These are phyloP conservation scores for Pyrus bretschneideri DNA, from an alignment of 306 rosid genomes.

Conservation along the genomic window DNA sequence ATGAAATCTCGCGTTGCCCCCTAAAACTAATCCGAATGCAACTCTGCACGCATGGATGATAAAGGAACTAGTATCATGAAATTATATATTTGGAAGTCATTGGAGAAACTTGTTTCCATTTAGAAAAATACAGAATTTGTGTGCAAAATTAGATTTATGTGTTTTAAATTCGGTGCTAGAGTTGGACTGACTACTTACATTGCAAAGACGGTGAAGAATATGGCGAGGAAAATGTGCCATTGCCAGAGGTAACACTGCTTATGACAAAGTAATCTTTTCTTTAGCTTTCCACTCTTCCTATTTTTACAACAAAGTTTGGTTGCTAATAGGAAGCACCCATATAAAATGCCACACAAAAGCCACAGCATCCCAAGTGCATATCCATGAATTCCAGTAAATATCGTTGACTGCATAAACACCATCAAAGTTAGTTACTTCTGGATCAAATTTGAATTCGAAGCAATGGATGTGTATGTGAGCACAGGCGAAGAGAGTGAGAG, in stretches of 20 bases:
- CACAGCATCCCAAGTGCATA: conserved; percentile 58
- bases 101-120: neutral
- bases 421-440: neutral
- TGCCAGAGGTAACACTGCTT: conserved; percentile 25
- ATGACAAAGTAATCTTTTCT: conserved; percentile 13
- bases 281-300: conserved; percentile 17
- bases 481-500: neutral
- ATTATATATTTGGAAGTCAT: neutral
- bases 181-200: conserved; percentile 36
- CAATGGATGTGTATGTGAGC: too few species aligned
- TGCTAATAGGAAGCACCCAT: conserved; percentile 28
- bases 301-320: conserved; percentile 23
- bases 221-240: conserved; percentile 30
- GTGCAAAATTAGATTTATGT: neutral
- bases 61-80: too few species aligned
- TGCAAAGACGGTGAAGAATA: conserved; percentile 36
- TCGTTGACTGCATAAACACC: conserved; percentile 43
- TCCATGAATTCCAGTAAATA: conserved; percentile 65
- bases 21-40: conserved; percentile 53
- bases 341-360: conserved; percentile 58
- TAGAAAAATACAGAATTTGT: neutral
- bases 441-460: too few species aligned
- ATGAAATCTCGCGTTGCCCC: conserved; percentile 44
- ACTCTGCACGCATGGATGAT: conserved; percentile 26
- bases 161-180: neutral